phyloP scores from a whole-genome alignment of 768 basidiomycete genomes.

The Tephrocybe sp. region DNA sequence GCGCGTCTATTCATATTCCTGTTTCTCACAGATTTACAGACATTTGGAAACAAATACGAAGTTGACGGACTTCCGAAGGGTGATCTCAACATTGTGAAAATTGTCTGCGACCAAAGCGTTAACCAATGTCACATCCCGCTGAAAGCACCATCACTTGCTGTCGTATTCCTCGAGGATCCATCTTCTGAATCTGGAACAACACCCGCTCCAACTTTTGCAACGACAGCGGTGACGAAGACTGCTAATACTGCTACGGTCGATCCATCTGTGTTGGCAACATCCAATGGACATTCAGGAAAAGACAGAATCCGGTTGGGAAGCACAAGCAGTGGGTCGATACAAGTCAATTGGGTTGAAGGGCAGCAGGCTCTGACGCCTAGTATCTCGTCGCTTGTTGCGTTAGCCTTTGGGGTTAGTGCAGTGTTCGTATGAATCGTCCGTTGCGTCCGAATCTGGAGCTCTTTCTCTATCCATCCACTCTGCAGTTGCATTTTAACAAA shows the following conservation, averaged over 20 bases:
- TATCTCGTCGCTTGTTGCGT: not conserved
- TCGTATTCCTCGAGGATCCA: not conserved
- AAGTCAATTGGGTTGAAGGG: constrained; percentile 6
- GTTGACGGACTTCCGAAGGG: constrained; percentile 71
- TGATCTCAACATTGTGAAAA: constrained; percentile 41
- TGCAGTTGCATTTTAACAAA: too few relatives aligned
- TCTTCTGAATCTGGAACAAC: constrained; percentile 18
- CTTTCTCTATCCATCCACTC: too few relatives aligned
- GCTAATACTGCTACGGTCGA: constrained; percentile 57
- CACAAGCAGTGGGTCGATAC: constrained; percentile 29
- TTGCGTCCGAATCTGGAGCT: too few relatives aligned
- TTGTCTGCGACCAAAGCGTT: not conserved
- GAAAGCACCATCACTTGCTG: not conserved
- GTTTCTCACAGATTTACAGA: constrained; percentile 32
- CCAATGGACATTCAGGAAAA: constrained; percentile 39
- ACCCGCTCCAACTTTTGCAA: constrained; percentile 49
- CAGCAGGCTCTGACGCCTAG: not conserved
- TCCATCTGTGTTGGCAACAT: constrained; percentile 50
- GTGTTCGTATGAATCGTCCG: not conserved
- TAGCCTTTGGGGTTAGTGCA: not conserved
- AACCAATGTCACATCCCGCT: not conserved
- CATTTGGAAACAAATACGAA: constrained; percentile 58
- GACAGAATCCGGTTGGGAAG: constrained; percentile 24
- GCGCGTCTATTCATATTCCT: too few relatives aligned
- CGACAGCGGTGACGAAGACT: constrained; percentile 53